Conservation (phyloP, 768 basidiomycete species). For the Russula griseocarnosa region DNA sequence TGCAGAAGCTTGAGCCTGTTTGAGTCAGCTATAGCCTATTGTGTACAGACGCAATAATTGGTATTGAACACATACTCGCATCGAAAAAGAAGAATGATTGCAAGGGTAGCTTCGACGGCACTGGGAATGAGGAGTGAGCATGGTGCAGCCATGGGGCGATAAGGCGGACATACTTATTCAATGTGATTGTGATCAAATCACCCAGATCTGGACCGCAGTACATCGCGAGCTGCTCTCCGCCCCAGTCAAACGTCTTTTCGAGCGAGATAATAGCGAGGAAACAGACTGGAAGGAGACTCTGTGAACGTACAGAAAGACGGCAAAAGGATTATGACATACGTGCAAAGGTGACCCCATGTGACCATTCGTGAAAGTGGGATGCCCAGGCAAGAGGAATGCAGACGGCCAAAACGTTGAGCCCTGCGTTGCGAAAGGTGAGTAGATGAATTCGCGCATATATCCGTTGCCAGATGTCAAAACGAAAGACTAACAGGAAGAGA, state of each 20-base stretch:
- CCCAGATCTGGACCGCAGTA: slow-evolving; percentile 58
- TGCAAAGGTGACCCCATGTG: slow-evolving; percentile 25
- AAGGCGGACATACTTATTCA: slow-evolving; percentile 53
- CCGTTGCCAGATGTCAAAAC: neutral
- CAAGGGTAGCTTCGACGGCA: slow-evolving; percentile 66
- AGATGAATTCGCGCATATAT: neutral
- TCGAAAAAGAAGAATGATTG: slow-evolving; percentile 61
- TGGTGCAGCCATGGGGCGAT: neutral
- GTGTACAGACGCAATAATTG: neutral
- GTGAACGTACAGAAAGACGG: neutral
- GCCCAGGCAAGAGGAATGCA: slow-evolving; percentile 33
- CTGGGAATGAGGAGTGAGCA: slow-evolving; percentile 35
- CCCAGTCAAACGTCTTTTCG: slow-evolving; percentile 63
- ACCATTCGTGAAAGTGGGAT: slow-evolving; percentile 31
- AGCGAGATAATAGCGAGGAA: slow-evolving; percentile 65
- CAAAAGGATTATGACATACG: slow-evolving; percentile 25
- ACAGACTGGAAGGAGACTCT: slow-evolving; percentile 42
- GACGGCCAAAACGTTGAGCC: slow-evolving; percentile 30
- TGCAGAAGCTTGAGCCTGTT: slow-evolving; percentile 59
- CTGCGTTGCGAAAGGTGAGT: slow-evolving; percentile 8
- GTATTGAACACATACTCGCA: slow-evolving; percentile 56
- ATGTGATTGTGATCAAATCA: slow-evolving; percentile 59
- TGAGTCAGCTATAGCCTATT: neutral
- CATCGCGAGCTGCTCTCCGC: slow-evolving; percentile 51
- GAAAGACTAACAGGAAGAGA: slow-evolving; percentile 23